Evolutionary conservation across 2,329 filamentous ascomycete genomes (phyloP).

Genomic region (Xylariomycetidae sp.): DNA sequence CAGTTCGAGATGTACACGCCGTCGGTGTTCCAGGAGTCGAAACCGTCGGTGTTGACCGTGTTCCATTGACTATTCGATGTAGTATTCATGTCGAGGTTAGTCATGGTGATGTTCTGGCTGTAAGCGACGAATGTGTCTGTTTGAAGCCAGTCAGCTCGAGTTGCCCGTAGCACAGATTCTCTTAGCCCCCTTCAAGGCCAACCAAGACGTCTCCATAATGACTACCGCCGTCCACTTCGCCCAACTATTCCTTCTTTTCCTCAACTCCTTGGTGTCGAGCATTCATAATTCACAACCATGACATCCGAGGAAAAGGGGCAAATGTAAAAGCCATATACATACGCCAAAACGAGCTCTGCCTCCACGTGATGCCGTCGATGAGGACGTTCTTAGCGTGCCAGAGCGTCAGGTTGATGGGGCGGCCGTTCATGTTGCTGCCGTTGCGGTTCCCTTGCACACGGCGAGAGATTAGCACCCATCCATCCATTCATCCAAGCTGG

Average conservation of each 20-base stretch:
- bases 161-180: too few relatives aligned
- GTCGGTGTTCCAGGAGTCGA: constrained; percentile 45
- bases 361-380: constrained; percentile 38
- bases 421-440: constrained; percentile 34
- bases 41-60: constrained; percentile 45
- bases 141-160: too few relatives aligned
- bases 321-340: constrained; percentile 22
- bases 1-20: constrained; percentile 40
- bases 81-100: constrained; percentile 45
- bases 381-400: constrained; percentile 39
- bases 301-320: background rate
- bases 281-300: constrained; percentile 15
- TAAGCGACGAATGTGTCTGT: constrained; percentile 31
- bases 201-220: too few relatives aligned
- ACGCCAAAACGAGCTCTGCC: constrained; percentile 44
- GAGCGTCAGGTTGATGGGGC: constrained; percentile 38
- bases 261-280: too few relatives aligned
- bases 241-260: too few relatives aligned
- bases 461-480: too few relatives aligned
- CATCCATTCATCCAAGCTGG: too few relatives aligned
- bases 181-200: too few relatives aligned
- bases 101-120: constrained; percentile 44
- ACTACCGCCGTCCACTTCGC: too few relatives aligned
- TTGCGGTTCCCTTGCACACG: constrained; percentile 35
- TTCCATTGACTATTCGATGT: constrained; percentile 37